These are phyloP conservation scores for Alternaria ethzedia DNA, from an alignment of 2,329 filamentous ascomycete species.

Conservation along the genomic window DNA sequence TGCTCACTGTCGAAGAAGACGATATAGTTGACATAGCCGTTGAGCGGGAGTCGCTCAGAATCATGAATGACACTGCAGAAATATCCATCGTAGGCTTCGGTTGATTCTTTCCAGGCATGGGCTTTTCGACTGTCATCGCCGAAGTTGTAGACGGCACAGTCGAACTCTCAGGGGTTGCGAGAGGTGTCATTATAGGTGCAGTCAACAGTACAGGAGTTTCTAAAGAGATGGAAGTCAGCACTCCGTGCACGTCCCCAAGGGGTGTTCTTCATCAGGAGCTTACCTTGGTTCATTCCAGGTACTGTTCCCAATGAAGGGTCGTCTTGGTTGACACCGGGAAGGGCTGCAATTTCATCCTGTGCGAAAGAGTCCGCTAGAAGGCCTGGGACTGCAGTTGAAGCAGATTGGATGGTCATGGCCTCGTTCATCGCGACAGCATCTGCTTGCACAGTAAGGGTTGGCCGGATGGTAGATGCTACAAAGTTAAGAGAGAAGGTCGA, in stretches of 20 bases:
- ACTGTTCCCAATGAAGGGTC: background rate
- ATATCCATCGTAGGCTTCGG: slow-evolving; percentile 4
- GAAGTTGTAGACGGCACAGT: background rate
- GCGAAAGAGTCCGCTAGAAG: background rate
- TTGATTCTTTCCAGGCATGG: slow-evolving; percentile 17
- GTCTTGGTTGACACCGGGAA: slow-evolving; percentile 12
- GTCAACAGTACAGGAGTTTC: background rate
- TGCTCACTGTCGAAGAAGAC: background rate
- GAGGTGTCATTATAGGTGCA: background rate
- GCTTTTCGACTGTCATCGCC: background rate
- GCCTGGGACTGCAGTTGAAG: background rate
- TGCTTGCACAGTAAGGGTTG: background rate
- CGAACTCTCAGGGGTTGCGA: background rate
- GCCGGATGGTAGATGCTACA: background rate
- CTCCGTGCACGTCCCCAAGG: background rate
- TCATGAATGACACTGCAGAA: background rate
- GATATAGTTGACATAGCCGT: background rate
- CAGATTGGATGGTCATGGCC: background rate
- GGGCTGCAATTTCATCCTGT: background rate
- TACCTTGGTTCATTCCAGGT: background rate
- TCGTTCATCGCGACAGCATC: background rate
- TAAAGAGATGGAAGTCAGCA: background rate
- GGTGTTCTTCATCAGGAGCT: too few relatives aligned
- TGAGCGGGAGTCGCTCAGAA: background rate
- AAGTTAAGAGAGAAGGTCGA: background rate